Conservation (phyloP, 805 yeast genomes). For the Lipomyces oligophaga region DNA sequence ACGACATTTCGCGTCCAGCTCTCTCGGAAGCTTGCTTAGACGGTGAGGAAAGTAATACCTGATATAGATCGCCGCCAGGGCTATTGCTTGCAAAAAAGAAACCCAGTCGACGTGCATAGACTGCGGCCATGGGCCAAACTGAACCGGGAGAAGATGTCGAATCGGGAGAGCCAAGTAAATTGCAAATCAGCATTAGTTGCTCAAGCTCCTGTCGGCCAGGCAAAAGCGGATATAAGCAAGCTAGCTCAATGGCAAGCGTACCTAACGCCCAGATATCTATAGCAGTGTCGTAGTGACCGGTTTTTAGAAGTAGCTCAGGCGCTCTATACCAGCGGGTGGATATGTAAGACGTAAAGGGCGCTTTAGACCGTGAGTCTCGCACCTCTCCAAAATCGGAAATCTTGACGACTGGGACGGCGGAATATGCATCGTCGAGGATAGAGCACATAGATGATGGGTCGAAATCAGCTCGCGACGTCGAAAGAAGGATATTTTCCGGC, state of each 20-base stretch:
- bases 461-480: neutral
- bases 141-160: conserved; percentile 51
- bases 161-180: conserved; percentile 72
- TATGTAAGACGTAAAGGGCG: conserved; percentile 76
- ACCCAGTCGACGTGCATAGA: conserved; percentile 52
- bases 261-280: conserved; percentile 95
- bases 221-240: conserved; percentile 71
- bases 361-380: conserved; percentile 60
- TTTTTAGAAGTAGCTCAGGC: conserved; percentile 65
- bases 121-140: conserved; percentile 61
- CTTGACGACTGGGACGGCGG: conserved; percentile 61
- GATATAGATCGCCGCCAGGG: too few relatives aligned
- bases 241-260: conserved; percentile 80
- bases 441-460: too few relatives aligned
- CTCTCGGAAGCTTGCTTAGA: too few relatives aligned
- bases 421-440: conserved; percentile 44
- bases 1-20: too few relatives aligned
- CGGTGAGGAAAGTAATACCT: too few relatives aligned
- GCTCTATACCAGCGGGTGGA: conserved; percentile 97
- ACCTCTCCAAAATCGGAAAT: conserved; percentile 95
- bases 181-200: conserved; percentile 66
- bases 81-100: too few relatives aligned
- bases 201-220: conserved; percentile 80
- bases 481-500: conserved; percentile 86
- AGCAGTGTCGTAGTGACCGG: conserved; percentile 63